Base-by-base conservation (phyloP, 2,329 filamentous ascomycete genomes). In the Drechmeria coniospora region DNA sequence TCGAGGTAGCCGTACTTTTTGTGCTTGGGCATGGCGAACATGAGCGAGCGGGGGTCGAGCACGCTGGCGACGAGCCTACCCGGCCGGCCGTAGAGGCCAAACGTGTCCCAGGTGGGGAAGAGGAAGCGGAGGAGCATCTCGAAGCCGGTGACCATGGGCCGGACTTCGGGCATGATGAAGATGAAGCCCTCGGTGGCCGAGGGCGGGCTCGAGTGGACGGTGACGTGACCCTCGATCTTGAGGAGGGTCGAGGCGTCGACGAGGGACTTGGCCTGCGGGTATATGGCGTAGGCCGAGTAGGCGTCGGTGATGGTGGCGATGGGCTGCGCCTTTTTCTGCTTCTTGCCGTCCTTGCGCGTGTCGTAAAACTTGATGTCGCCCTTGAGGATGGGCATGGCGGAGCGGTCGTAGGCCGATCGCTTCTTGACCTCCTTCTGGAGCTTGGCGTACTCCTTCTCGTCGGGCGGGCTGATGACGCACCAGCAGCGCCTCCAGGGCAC, bases 321-420 rank as follows among this genome's bases (percentile, higher is more conserved):
- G 0, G 90, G 90, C 30, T 68, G 68, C 7, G 74, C 72, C 59
- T 93, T 95, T 58, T 94, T 95, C 38, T 79, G 87, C 53, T 92
- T 83, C 52, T 87, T 92, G 23, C 65, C 65, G 13, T 73, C 67
- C 36, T 64, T 68, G 41, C 69, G 72, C 5, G 77, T 76, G 38
- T 94, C 86, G 54, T 92, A 98, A 50, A 98, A 95, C 43, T 83
- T 92, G 56, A 98, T 83, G 42, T 83, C 74, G 15, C 90, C 90
- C 46, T 82, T 92, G 17, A 92, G 61, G 1, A 75, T 42, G 1
- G 77, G 73, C 1, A 63, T 48, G 21, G 67, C 63, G 0, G 72
- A 68, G 17, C 81, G 74, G 42, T 92, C 81, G 48, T 95, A 94
- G 1, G 79, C 70, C 5, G 79, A 86, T 37, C 75, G 74, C 56